Conservation (phyloP, 2,329 filamentous ascomycete species). For the Didymellaceae sp. region DNA sequence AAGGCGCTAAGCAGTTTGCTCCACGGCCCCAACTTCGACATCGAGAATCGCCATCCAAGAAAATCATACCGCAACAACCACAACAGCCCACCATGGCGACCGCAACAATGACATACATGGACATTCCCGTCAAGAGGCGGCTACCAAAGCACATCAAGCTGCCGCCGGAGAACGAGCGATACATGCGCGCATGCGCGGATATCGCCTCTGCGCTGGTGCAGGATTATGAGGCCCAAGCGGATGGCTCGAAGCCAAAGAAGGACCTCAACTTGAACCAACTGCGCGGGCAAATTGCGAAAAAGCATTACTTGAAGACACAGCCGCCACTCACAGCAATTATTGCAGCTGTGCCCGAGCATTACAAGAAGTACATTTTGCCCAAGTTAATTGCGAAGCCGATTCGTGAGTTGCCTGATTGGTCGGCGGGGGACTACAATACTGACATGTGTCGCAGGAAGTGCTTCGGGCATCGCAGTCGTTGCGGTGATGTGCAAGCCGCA, state of each 20-base stretch:
- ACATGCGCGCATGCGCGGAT: slow-evolving; percentile 91
- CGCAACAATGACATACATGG: slow-evolving; percentile 66
- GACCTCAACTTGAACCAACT: slow-evolving; percentile 93
- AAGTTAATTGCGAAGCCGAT: slow-evolving; percentile 98
- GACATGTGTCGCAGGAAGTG: slow-evolving; percentile 68
- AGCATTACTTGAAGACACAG: slow-evolving; percentile 85
- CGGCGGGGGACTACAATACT: neutral
- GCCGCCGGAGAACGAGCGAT: slow-evolving; percentile 91
- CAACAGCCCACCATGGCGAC: slow-evolving; percentile 56
- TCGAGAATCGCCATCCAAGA: slow-evolving; percentile 29
- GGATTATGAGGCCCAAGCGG: slow-evolving; percentile 83
- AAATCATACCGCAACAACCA: slow-evolving; percentile 14
- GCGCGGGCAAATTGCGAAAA: slow-evolving; percentile 86
- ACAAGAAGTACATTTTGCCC: slow-evolving; percentile 98
- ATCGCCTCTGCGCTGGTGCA: slow-evolving; percentile 93
- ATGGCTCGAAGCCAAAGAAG: slow-evolving; percentile 74
- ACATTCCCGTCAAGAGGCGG: slow-evolving; percentile 56
- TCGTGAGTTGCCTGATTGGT: slow-evolving; percentile 57
- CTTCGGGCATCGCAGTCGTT: slow-evolving; percentile 95
- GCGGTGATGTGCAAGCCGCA: slow-evolving; percentile 99
- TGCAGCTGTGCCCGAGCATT: slow-evolving; percentile 97
- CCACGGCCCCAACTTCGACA: slow-evolving; percentile 26
- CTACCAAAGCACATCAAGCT: slow-evolving; percentile 76
- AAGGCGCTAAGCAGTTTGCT: slow-evolving; percentile 3
- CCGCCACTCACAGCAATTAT: slow-evolving; percentile 97